These are phyloP conservation scores for Dioszegia hungarica DNA, from an alignment of 768 basidiomycete species.

Conservation along the genomic window DNA sequence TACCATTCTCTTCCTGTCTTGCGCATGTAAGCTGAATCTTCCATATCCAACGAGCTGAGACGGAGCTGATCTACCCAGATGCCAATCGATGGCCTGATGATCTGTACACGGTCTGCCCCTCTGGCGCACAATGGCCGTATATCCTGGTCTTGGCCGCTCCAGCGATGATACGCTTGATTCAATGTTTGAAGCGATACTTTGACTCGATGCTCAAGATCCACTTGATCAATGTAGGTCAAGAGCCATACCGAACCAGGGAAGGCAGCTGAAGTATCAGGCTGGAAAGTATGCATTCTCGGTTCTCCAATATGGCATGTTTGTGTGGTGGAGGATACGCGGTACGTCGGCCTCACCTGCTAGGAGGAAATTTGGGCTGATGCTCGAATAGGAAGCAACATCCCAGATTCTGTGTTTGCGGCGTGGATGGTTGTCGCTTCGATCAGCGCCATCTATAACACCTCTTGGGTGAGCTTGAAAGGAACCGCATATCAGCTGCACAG, in stretches of 20 bases:
- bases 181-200: slow-evolving; percentile 78
- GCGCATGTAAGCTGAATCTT: slow-evolving; percentile 51
- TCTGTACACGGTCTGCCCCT: slow-evolving; percentile 24
- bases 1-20: slow-evolving; percentile 68
- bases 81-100: slow-evolving; percentile 30
- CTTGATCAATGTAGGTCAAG: slow-evolving; percentile 71
- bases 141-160: slow-evolving; percentile 55
- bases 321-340: slow-evolving; percentile 70
- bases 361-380: background rate
- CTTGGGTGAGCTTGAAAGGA: slow-evolving; percentile 61
- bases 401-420: slow-evolving; percentile 57
- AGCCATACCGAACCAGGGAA: background rate
- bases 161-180: slow-evolving; percentile 69
- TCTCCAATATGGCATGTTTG: slow-evolving; percentile 64
- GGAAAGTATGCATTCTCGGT: slow-evolving; percentile 77
- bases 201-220: slow-evolving; percentile 72
- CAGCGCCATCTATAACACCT: slow-evolving; percentile 65
- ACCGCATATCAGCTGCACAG: background rate
- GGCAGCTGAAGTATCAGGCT: slow-evolving; percentile 56
- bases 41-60: background rate
- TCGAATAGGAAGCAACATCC: slow-evolving; percentile 40
- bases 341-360: background rate
- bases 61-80: slow-evolving; percentile 14
- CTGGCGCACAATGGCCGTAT: slow-evolving; percentile 28
- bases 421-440: slow-evolving; percentile 65